Percentiles rank a stretch among this genome's conserved stretches.
Evolutionary conservation across 2,329 filamentous ascomycete species (phyloP).

Genomic region (Neodidymelliopsis sp.): DNA sequence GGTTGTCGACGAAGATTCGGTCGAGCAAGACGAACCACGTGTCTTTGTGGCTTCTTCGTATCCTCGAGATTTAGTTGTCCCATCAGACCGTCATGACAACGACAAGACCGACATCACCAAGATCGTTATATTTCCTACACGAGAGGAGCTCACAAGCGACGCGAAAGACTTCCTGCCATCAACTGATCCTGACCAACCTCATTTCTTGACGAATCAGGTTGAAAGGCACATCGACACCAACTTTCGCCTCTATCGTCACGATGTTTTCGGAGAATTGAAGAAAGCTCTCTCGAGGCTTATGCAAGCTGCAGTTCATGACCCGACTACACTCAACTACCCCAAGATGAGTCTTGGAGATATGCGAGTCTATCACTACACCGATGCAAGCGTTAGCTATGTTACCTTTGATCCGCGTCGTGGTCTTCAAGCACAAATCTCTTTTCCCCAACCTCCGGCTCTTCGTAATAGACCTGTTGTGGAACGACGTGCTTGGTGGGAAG

Average conservation of each 20-base stretch:
- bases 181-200: conserved; percentile 36
- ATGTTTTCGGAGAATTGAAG: conserved; percentile 44
- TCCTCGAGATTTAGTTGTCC: conserved; percentile 31
- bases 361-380: conserved; percentile 29
- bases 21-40: neutral
- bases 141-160: conserved; percentile 48
- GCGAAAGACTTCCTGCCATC: conserved; percentile 46
- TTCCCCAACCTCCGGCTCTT: conserved; percentile 28
- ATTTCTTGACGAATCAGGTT: conserved; percentile 32
- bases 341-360: conserved; percentile 27
- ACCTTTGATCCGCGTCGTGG: conserved; percentile 24
- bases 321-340: conserved; percentile 6
- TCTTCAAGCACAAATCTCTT: conserved; percentile 31
- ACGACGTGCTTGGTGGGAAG: conserved; percentile 41
- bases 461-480: conserved; percentile 18
- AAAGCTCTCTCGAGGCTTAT: conserved; percentile 30
- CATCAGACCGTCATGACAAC: conserved; percentile 41
- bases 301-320: conserved; percentile 18
- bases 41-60: conserved; percentile 25
- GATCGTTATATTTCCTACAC: conserved; percentile 44
- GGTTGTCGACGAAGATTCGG: neutral
- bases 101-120: conserved; percentile 41
- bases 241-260: conserved; percentile 44
- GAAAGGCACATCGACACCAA: conserved; percentile 44
- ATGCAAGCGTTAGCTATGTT: conserved; percentile 27